Percentiles rank a stretch among this genome's conserved stretches.
These are phyloP conservation scores for Vitis hybrid DNA, from an alignment of 177 flowering plant genomes.

Conservation along the genomic window DNA sequence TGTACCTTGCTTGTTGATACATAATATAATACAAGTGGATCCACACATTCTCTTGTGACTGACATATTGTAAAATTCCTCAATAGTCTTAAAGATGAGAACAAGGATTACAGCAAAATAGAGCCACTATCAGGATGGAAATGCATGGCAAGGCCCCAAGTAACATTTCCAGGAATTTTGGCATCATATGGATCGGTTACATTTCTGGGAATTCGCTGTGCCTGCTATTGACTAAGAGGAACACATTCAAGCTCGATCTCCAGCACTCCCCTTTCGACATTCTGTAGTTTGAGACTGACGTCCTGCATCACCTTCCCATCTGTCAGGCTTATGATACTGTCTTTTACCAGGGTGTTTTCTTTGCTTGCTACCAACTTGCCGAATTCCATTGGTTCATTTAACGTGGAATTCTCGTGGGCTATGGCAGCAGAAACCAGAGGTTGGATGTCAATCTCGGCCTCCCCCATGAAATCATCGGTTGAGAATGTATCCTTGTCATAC, in stretches of 20 bases:
- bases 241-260: constrained; percentile 68
- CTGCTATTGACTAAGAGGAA: constrained; percentile 56
- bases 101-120: not conserved
- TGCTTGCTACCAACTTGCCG: constrained; percentile 66
- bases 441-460: constrained; percentile 92
- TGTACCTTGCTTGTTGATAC: not conserved
- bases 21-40: not conserved
- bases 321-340: constrained; percentile 59
- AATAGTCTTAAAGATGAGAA: not conserved
- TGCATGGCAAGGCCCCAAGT: too few species aligned
- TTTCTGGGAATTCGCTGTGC: not conserved
- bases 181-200: not conserved
- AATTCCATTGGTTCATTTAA: constrained; percentile 50
- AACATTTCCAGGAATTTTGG: too few species aligned
- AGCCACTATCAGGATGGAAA: not conserved
- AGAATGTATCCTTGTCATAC: constrained; percentile 87
- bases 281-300: constrained; percentile 54
- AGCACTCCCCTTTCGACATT: constrained; percentile 85
- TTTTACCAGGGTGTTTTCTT: constrained; percentile 57
- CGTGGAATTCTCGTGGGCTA: constrained; percentile 54
- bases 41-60: not conserved
- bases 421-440: constrained; percentile 77
- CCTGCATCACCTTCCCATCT: constrained; percentile 63
- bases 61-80: too few species aligned
- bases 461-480: constrained; percentile 90